phyloP scores from a whole-genome alignment of 164 flowering plant species.

The Litsea cubeba region DNA sequence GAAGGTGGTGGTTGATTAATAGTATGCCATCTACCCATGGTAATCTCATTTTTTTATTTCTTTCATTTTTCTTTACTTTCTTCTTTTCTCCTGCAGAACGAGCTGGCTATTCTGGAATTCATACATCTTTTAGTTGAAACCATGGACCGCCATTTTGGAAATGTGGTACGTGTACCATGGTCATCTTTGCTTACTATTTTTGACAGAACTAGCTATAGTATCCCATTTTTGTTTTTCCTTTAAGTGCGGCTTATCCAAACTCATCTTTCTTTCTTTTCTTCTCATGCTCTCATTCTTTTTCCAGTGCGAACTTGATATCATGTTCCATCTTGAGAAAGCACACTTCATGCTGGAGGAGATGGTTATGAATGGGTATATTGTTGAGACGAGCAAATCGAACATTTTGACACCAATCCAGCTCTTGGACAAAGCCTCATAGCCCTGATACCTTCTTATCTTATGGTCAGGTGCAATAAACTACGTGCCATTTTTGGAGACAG shows the following conservation, averaged over 20 bases:
- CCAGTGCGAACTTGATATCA: conserved; percentile 98
- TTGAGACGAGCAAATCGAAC: conserved; percentile 90
- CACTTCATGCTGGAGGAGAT: conserved; percentile 99
- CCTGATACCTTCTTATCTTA: not conserved
- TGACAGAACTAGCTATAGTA: not conserved
- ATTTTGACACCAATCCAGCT: conserved; percentile 82
- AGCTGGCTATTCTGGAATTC: conserved; percentile 91
- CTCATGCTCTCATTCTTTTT: not conserved
- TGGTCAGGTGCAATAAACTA: not conserved
- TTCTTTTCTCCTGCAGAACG: conserved; percentile 55
- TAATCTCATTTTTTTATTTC: not conserved
- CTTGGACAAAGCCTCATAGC: conserved; percentile 76
- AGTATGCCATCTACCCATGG: not conserved
- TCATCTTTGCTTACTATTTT: not conserved
- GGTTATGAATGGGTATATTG: conserved; percentile 97
- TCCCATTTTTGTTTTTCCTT: not conserved
- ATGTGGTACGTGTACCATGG: conserved; percentile 60
- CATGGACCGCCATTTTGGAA: conserved; percentile 98
- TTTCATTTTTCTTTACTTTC: not conserved
- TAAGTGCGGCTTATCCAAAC: not conserved
- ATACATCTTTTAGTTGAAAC: conserved; percentile 94
- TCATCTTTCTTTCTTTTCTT: not conserved
- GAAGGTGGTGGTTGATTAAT: not conserved
- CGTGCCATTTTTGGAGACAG: not conserved
- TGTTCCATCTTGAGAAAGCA: conserved; percentile 98